Percentiles rank a stretch among this genome's conserved stretches.
These are phyloP conservation scores for Tolypocladium sp. DNA, from an alignment of 2,329 filamentous ascomycete genomes.

Conservation along the genomic window DNA sequence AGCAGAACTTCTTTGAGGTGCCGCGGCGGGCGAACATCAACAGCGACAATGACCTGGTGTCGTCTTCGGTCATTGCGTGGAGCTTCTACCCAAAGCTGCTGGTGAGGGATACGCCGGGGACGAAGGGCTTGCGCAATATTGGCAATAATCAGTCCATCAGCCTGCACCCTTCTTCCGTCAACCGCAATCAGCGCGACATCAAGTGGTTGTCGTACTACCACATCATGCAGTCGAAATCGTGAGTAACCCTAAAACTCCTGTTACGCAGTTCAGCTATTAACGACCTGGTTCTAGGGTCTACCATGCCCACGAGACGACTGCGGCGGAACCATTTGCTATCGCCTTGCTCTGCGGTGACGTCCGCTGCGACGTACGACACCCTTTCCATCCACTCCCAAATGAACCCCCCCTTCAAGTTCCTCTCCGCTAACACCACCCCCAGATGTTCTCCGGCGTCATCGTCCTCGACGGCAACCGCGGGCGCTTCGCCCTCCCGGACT, in stretches of 20 bases:
- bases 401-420: neutral
- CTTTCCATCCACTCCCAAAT: neutral
- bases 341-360: conserved; percentile 81
- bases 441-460: conserved; percentile 82
- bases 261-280: neutral
- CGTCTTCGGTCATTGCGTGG: conserved; percentile 79
- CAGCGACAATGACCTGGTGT: conserved; percentile 70
- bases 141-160: conserved; percentile 87
- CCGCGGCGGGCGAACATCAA: conserved; percentile 67
- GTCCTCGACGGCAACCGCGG: conserved; percentile 81
- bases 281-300: conserved; percentile 58
- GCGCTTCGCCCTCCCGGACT: conserved; percentile 74
- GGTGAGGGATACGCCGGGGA: conserved; percentile 57
- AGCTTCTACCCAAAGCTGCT: conserved; percentile 94
- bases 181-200: conserved; percentile 59
- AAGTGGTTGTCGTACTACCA: conserved; percentile 92
- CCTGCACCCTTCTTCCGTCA: conserved; percentile 81
- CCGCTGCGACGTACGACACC: conserved; percentile 61
- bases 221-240: conserved; percentile 87
- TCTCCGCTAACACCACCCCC: neutral
- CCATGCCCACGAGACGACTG: conserved; percentile 83
- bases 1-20: conserved; percentile 72
- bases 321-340: conserved; percentile 73
- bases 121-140: conserved; percentile 81
- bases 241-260: conserved; percentile 23